Percentiles rank a stretch among this genome's conserved stretches.
Conservation (phyloP, 305 asterid genomes). For the Fraxinus dipetala region DNA sequence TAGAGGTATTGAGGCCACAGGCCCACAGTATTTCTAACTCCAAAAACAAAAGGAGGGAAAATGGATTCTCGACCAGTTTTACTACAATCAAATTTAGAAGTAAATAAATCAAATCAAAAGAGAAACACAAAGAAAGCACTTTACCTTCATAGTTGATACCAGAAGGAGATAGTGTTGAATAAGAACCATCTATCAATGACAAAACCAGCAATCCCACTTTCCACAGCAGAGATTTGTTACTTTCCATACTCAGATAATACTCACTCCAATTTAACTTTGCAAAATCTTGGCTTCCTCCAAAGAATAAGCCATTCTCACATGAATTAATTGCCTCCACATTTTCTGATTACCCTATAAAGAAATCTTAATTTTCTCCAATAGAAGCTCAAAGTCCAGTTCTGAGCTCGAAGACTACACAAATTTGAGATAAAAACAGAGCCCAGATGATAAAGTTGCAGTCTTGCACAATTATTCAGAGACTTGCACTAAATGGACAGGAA, state of each 20-base stretch:
- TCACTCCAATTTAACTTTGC: slow-evolving; percentile 34
- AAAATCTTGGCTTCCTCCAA: slow-evolving; percentile 30
- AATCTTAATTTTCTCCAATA: slow-evolving; percentile 28
- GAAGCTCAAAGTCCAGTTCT: slow-evolving; percentile 22
- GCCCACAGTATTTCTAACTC: neutral
- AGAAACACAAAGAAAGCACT: slow-evolving; percentile 23
- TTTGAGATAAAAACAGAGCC: slow-evolving; percentile 26
- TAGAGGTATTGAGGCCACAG: neutral
- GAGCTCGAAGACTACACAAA: slow-evolving; percentile 17
- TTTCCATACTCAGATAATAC: slow-evolving; percentile 45
- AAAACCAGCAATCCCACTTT: slow-evolving; percentile 45
- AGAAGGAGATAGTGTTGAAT: slow-evolving; percentile 88
- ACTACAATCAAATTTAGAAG: neutral
- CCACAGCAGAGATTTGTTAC: slow-evolving; percentile 36
- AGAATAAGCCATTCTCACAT: slow-evolving; percentile 27
- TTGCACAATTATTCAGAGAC: slow-evolving; percentile 24
- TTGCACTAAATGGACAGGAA: slow-evolving; percentile 21
- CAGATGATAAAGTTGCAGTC: slow-evolving; percentile 37
- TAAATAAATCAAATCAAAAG: neutral
- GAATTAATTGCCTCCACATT: slow-evolving; percentile 28
- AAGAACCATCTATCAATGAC: slow-evolving; percentile 49
- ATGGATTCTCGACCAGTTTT: neutral
- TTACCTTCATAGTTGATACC: slow-evolving; percentile 95
- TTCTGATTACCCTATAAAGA: slow-evolving; percentile 27
- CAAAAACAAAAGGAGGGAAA: slow-evolving; percentile 7